Percentiles rank a stretch among this genome's conserved stretches.
Evolutionary conservation across 257 asterid genomes (phyloP).

Genomic region (Salvia splendens): DNA sequence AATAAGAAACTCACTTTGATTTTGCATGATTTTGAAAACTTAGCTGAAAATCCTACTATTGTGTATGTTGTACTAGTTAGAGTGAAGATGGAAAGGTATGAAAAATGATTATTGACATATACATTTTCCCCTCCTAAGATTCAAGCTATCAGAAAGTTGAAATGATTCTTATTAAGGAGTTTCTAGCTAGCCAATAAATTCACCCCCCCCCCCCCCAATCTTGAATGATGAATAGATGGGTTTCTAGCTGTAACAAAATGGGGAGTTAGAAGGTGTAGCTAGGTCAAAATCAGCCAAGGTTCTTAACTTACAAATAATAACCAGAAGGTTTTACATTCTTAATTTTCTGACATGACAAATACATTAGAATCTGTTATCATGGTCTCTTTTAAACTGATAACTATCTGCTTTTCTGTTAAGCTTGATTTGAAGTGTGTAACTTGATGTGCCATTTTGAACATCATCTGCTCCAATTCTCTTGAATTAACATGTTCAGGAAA

Average conservation of each 20-base stretch:
- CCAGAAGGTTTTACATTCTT: constrained; percentile 21
- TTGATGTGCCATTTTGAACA: constrained; percentile 35
- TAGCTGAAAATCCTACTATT: neutral
- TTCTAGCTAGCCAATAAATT: neutral
- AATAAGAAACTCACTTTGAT: neutral
- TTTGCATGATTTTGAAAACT: neutral
- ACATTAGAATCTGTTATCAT: constrained; percentile 21
- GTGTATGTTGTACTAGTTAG: neutral
- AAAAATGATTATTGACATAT: neutral
- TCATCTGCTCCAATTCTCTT: constrained; percentile 31
- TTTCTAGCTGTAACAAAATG: neutral
- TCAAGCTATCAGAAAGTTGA: constrained; percentile 9
- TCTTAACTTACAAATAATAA: constrained; percentile 24
- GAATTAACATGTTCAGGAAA: constrained; percentile 22
- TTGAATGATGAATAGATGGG: neutral
- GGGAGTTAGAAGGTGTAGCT: neutral
- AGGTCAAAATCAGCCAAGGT: constrained; percentile 18
- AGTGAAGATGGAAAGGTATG: neutral
- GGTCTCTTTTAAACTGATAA: constrained; percentile 15
- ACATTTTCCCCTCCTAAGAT: neutral
- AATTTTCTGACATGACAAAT: constrained; percentile 35
- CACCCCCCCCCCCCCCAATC: neutral
- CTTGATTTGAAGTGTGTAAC: constrained; percentile 38
- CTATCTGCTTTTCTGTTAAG: constrained; percentile 24
- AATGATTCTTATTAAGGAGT: neutral